Evolutionary conservation across 495 filamentous ascomycete species (phyloP).

Genomic region (Rostrohypoxylon terebratum): DNA sequence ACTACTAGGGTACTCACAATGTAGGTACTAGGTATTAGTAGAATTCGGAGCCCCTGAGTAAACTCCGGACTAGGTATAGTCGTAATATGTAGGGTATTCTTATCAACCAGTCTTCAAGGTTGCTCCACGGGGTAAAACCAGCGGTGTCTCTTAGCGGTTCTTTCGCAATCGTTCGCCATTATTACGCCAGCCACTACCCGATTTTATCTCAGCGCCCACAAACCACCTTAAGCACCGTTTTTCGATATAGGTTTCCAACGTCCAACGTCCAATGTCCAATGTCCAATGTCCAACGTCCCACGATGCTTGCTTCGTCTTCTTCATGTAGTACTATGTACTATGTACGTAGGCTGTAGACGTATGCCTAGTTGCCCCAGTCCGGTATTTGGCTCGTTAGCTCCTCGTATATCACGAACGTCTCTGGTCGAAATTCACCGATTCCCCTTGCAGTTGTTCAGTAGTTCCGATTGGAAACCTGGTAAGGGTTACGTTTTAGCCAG

Average conservation of each 20-base stretch:
- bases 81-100: conserved; percentile 39
- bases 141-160: conserved; percentile 42
- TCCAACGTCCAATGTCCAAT: too few species aligned
- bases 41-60: not conserved
- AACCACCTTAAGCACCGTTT: conserved; percentile 8
- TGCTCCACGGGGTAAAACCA: conserved; percentile 39
- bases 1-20: too few species aligned
- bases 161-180: conserved; percentile 43
- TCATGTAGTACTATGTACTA: not conserved
- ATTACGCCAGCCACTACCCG: conserved; percentile 43
- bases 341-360: conserved; percentile 1
- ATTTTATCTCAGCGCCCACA: conserved; percentile 38
- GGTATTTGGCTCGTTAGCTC: conserved; percentile 11
- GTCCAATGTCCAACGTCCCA: not conserved
- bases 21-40: too few species aligned
- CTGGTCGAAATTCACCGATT: conserved; percentile 2
- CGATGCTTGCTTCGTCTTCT: conserved; percentile 21
- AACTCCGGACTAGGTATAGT: conserved; percentile 27
- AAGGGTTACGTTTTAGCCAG: conserved; percentile 39
- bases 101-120: conserved; percentile 31
- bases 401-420: conserved; percentile 1
- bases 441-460: conserved; percentile 1
- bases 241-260: not conserved
- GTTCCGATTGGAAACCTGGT: conserved; percentile 28
- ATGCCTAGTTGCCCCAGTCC: conserved; percentile 13